Conservation (phyloP, 2,329 filamentous ascomycete genomes). For the Verticillium nonalfalfae region DNA sequence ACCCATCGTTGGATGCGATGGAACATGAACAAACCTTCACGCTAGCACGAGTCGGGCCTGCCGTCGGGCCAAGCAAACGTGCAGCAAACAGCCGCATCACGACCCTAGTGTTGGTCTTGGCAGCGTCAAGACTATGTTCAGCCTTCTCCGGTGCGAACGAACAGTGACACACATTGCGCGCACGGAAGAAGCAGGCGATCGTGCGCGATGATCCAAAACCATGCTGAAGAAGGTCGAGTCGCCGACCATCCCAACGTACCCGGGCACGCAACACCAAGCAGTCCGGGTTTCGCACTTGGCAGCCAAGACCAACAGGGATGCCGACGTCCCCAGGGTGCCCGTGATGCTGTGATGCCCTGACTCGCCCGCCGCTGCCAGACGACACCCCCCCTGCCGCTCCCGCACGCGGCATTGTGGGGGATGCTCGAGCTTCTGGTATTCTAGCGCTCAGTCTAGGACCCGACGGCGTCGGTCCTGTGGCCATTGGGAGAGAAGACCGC, state of each 20-base stretch:
- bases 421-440: not conserved
- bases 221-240: not conserved
- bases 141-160: not conserved
- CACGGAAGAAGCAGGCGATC: not conserved
- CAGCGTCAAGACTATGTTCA: not conserved
- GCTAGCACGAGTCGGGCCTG: not conserved
- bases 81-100: not conserved
- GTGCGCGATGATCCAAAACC: not conserved
- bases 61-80: not conserved
- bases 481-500: not conserved
- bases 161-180: not conserved
- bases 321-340: not conserved
- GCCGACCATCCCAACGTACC: not conserved
- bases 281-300: not conserved
- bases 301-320: not conserved
- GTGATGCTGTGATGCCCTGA: not conserved
- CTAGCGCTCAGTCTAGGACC: not conserved
- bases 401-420: not conserved
- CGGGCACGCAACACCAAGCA: not conserved
- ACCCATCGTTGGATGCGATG: not conserved
- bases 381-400: not conserved
- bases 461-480: not conserved
- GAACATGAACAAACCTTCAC: not conserved
- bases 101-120: not conserved
- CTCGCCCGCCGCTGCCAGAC: not conserved